These are phyloP conservation scores for Lepiota brunneoincarnata DNA, from an alignment of 768 basidiomycete genomes.

Conservation along the genomic window DNA sequence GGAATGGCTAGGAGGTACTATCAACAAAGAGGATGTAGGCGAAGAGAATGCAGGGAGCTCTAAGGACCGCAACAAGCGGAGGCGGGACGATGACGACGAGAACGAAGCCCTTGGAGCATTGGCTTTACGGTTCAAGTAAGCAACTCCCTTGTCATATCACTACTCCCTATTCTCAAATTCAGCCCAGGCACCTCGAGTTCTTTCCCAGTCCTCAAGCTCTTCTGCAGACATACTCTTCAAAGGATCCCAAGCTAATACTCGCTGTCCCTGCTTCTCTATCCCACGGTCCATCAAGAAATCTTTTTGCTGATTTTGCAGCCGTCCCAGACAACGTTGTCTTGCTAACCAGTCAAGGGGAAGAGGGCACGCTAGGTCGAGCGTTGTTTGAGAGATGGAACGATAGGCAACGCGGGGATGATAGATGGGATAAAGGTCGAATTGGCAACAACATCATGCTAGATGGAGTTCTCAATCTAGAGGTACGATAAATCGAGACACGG, in stretches of 20 bases:
- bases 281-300: conserved; percentile 82
- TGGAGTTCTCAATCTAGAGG: conserved; percentile 63
- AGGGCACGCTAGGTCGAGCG: conserved; percentile 73
- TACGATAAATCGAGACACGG: conserved; percentile 26
- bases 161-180: neutral
- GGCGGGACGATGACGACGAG: conserved; percentile 67
- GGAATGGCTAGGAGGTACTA: conserved; percentile 97
- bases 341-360: conserved; percentile 76
- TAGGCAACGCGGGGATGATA: conserved; percentile 73
- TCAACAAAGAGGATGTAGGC: conserved; percentile 89
- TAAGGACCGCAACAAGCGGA: conserved; percentile 52
- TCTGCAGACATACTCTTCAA: conserved; percentile 77
- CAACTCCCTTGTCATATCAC: neutral
- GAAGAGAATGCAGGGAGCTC: conserved; percentile 60
- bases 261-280: conserved; percentile 92
- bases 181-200: conserved; percentile 81
- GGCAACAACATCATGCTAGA: conserved; percentile 86
- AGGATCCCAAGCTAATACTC: conserved; percentile 89
- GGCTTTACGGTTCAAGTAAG: conserved; percentile 85
- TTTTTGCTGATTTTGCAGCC: conserved; percentile 86
- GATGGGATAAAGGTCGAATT: conserved; percentile 88
- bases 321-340: conserved; percentile 85
- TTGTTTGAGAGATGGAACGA: conserved; percentile 88
- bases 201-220: conserved; percentile 83
- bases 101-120: conserved; percentile 85